Evolutionary conservation across 805 yeast species (phyloP).

Genomic region (Ogataea parapolymorpha): DNA sequence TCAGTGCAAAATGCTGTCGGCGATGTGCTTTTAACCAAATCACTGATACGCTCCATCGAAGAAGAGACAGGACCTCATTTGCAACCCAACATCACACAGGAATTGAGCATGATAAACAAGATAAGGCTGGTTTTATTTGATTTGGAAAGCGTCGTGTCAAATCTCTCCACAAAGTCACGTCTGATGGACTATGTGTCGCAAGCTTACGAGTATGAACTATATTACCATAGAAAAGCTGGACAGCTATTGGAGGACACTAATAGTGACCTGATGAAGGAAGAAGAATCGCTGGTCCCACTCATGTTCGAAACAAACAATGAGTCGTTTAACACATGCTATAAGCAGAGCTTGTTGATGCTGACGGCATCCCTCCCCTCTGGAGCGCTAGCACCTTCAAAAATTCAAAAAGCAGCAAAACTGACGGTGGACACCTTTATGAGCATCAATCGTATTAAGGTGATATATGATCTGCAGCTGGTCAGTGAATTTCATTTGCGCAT

Average conservation of each 20-base stretch:
- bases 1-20: constrained; percentile 15
- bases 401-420: constrained; percentile 16
- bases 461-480: constrained; percentile 20
- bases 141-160: constrained; percentile 8
- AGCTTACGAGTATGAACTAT: constrained; percentile 18
- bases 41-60: constrained; percentile 18
- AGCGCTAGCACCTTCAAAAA: constrained; percentile 5
- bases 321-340: constrained; percentile 20
- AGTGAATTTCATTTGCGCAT: constrained; percentile 21
- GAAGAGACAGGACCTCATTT: constrained; percentile 17
- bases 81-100: constrained; percentile 17
- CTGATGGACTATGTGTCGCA: constrained; percentile 10
- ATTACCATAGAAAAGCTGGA: constrained; percentile 18
- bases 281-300: constrained; percentile 15
- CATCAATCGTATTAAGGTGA: constrained; percentile 11
- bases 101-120: constrained; percentile 22
- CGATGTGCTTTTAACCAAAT: constrained; percentile 9
- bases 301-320: constrained; percentile 18
- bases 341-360: constrained; percentile 19
- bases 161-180: constrained; percentile 10
- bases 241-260: constrained; percentile 18
- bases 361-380: constrained; percentile 13
- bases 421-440: constrained; percentile 18
- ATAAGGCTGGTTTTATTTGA: constrained; percentile 17
- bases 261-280: constrained; percentile 8